Conservation (phyloP, 306 rosid species). For the Vigna reflexopilosa region DNA sequence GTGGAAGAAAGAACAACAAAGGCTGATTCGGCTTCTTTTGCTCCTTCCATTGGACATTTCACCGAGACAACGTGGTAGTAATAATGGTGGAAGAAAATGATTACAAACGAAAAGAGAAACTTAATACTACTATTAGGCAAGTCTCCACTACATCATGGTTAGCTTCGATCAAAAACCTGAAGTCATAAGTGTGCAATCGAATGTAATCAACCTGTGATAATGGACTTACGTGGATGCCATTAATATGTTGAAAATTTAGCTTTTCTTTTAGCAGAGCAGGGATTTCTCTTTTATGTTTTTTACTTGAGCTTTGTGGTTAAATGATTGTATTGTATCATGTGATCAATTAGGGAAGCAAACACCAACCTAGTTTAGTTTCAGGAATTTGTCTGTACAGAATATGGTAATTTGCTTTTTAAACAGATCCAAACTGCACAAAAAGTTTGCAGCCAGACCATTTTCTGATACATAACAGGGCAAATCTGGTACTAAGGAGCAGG, state of each 20-base stretch:
- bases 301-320: not conserved
- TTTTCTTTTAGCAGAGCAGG: too few species aligned
- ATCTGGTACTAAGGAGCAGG: not conserved
- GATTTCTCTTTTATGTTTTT: too few species aligned
- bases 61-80: not conserved
- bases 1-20: not conserved
- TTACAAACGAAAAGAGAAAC: not conserved
- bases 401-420: not conserved
- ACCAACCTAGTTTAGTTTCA: not conserved
- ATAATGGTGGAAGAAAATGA: too few species aligned
- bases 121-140: not conserved
- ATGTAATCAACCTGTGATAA: not conserved
- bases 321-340: not conserved
- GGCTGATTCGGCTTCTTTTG: not conserved
- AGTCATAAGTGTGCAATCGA: constrained; percentile 13
- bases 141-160: constrained; percentile 7
- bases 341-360: not conserved
- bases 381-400: not conserved
- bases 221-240: not conserved
- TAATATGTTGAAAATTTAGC: too few species aligned
- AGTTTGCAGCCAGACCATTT: not conserved
- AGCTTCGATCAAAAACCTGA: not conserved
- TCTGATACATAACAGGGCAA: not conserved
- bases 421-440: not conserved
- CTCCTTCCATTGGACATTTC: not conserved